Conservation (phyloP, 441 rosid species). For the Euphorbia schlechtendalii region DNA sequence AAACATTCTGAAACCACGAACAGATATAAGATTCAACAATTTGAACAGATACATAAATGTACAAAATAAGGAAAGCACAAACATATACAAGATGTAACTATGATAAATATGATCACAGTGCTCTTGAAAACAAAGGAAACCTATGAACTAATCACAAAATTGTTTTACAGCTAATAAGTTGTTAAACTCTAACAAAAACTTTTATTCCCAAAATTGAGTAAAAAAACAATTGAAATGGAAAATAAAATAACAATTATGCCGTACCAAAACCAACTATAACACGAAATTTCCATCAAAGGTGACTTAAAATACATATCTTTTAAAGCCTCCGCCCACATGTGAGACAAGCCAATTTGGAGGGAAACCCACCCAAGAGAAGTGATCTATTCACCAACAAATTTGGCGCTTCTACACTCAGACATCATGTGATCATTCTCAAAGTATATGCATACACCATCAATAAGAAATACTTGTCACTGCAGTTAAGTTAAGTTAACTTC, state of each 20-base stretch:
- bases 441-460: not conserved
- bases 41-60: not conserved
- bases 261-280: too few relatives aligned
- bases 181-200: not conserved
- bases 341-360: not conserved
- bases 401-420: not conserved
- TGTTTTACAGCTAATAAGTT: not conserved
- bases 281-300: too few relatives aligned
- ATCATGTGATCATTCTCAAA: not conserved
- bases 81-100: not conserved
- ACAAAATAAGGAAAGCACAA: not conserved
- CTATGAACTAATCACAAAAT: not conserved
- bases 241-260: too few relatives aligned
- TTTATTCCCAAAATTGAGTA: not conserved
- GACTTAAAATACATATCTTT: not conserved
- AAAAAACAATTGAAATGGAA: too few relatives aligned
- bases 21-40: conserved; percentile 4
- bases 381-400: not conserved
- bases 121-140: not conserved
- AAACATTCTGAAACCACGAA: conserved; percentile 51
- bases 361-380: not conserved
- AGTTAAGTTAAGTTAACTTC: not conserved
- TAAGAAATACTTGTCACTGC: not conserved
- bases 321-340: not conserved
- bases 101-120: not conserved